These are phyloP conservation scores for Metschnikowia dekortorum DNA, from an alignment of 805 yeast species.

Conservation along the genomic window DNA sequence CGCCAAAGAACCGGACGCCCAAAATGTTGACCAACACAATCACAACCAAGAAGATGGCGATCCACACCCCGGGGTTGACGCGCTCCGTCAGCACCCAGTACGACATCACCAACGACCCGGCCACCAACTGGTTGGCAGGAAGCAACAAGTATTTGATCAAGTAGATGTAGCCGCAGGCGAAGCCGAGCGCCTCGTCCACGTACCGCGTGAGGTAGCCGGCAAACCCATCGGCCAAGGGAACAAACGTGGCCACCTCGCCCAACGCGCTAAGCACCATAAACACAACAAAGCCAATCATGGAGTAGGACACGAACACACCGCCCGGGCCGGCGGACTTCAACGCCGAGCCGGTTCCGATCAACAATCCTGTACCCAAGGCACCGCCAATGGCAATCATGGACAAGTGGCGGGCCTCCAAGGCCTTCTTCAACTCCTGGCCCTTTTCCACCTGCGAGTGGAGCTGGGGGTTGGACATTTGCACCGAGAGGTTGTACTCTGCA, in stretches of 20 bases:
- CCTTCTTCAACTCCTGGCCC: slow-evolving; percentile 42
- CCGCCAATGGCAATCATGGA: slow-evolving; percentile 81
- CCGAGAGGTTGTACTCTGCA: slow-evolving; percentile 45
- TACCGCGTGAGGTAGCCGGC: slow-evolving; percentile 62
- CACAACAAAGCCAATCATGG: slow-evolving; percentile 67
- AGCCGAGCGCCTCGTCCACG: slow-evolving; percentile 63
- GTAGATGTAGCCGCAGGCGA: slow-evolving; percentile 65
- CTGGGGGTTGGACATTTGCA: slow-evolving; percentile 42
- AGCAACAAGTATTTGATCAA: slow-evolving; percentile 51
- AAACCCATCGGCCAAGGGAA: slow-evolving; percentile 64
- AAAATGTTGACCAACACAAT: slow-evolving; percentile 40
- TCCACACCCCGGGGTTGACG: slow-evolving; percentile 50
- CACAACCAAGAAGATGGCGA: slow-evolving; percentile 37
- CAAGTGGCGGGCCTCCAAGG: slow-evolving; percentile 47
- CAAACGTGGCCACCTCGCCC: slow-evolving; percentile 65
- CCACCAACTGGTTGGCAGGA: slow-evolving; percentile 62
- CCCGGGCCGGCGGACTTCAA: slow-evolving; percentile 70
- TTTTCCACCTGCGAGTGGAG: slow-evolving; percentile 30
- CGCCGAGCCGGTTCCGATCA: slow-evolving; percentile 73
- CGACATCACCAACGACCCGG: slow-evolving; percentile 51
- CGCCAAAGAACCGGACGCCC: slow-evolving; percentile 50
- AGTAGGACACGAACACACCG: slow-evolving; percentile 58
- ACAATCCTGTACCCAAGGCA: slow-evolving; percentile 75
- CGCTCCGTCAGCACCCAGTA: slow-evolving; percentile 47
- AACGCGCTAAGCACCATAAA: slow-evolving; percentile 48